Evolutionary conservation across 2,329 filamentous ascomycete species (phyloP).

Genomic region (Paecilomyces formosus): DNA sequence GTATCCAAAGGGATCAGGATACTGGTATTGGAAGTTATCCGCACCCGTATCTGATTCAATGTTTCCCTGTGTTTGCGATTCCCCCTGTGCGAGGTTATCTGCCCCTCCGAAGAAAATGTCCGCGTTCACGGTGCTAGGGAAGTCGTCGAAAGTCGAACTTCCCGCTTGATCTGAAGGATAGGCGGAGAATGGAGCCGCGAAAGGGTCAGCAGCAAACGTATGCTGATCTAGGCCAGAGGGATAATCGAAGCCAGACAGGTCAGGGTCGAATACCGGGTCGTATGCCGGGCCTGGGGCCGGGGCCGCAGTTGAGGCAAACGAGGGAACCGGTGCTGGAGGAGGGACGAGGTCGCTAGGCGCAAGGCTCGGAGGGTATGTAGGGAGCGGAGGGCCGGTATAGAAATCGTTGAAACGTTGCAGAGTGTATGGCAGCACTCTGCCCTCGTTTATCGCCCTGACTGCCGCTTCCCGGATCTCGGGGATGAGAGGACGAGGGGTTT

Average conservation of each 20-base stretch:
- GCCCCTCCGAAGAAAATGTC: too few relatives aligned
- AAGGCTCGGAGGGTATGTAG: background rate
- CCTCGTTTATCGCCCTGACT: background rate
- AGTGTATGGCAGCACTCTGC: background rate
- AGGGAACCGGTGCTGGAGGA: background rate
- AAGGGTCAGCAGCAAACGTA: background rate
- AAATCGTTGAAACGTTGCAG: background rate
- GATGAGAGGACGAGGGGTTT: background rate
- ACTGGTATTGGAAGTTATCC: background rate
- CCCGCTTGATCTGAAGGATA: background rate
- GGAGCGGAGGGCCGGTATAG: background rate
- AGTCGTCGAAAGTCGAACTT: background rate
- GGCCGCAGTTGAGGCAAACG: too few relatives aligned
- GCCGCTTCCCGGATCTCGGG: background rate
- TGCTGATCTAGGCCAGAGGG: background rate
- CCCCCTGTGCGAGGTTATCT: background rate
- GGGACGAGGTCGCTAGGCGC: background rate
- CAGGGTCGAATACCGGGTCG: too few relatives aligned
- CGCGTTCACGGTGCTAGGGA: too few relatives aligned
- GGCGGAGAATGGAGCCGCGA: background rate
- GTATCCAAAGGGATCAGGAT: background rate
- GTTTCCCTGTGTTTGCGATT: background rate
- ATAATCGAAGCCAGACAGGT: background rate
- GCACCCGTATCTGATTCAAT: background rate
- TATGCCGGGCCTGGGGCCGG: too few relatives aligned